Base-by-base conservation (phyloP, 495 filamentous ascomycete species). In the Daldinia loculata region DNA sequence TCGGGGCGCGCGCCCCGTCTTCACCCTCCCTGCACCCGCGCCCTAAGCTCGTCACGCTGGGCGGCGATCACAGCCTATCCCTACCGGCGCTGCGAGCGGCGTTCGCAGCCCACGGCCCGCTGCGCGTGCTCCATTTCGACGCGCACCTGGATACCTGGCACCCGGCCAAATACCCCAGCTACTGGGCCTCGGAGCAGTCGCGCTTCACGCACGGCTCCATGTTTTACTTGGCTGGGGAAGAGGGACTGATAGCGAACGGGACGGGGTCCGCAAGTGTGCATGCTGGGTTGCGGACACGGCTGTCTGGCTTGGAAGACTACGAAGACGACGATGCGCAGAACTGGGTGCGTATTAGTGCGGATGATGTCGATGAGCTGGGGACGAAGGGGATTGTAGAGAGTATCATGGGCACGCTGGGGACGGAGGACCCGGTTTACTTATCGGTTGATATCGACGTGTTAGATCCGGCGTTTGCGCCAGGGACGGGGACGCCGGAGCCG, bases 41-140 rank as follows among this genome's bases (percentile, higher is more conserved):
- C 67, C 87, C 92, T 0, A 91, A 89, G 79, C 80, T 95, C 29
- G 81, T 95, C n/a, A 92, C 89, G 0, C 82, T 96, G 0, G 93
- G 93, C 48, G 93, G 93, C 14, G 93, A 97, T 74, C 93, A 95
- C 77, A 91, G 88, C 73, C 82, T 95, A 36, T 91, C 91, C 2
- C 83, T 95, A 11, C 89, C 92, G 4, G 91, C 92, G 6, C 84
- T 97, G 22, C 83, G 93, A 4, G 91, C 91, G 0, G 76, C 94
- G 59, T 86, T 89, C 56, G 85, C 87, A 69, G 83, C 90, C n/a
- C 88, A 94, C 76, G 88, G 89, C 30, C 89, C 90, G 0, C 83
- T 95, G 29, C 87, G 91, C 3, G 93, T 95, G 12, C 83, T 96
- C 52, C 93, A 96, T 78, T 95, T 95, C 78, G 93, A 95, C 73